Evolutionary conservation across 2,329 filamentous ascomycete genomes (phyloP).

Genomic region (Raffaelea arxii): DNA sequence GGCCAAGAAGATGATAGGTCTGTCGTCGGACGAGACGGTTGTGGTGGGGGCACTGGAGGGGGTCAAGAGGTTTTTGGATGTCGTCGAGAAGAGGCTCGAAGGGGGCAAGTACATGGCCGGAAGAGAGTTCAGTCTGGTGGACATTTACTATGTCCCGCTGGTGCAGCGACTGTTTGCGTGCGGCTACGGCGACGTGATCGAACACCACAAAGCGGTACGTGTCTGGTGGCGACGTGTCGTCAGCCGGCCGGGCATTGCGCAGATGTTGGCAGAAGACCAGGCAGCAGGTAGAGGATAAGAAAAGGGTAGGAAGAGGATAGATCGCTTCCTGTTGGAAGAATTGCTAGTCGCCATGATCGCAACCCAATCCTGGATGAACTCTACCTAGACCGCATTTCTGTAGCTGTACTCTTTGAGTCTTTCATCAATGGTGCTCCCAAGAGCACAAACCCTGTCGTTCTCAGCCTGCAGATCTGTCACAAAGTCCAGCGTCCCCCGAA

Average conservation of each 20-base stretch:
- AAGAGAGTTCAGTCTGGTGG: constrained; percentile 29
- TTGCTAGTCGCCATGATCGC: too few species aligned
- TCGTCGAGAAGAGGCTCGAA: constrained; percentile 28
- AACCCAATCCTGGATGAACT: too few species aligned
- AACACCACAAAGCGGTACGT: constrained; percentile 24
- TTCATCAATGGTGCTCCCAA: constrained; percentile 20
- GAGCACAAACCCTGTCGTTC: constrained; percentile 19
- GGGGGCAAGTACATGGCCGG: constrained; percentile 33
- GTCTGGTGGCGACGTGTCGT: constrained; percentile 31
- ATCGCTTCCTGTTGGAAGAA: too few species aligned
- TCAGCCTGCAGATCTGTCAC: constrained; percentile 21
- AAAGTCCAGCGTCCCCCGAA: constrained; percentile 22
- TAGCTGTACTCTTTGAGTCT: constrained; percentile 21
- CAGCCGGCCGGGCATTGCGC: constrained; percentile 26
- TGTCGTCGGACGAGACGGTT: constrained; percentile 29
- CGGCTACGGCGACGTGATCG: constrained; percentile 27
- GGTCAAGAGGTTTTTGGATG: constrained; percentile 31
- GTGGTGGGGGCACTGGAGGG: constrained; percentile 26
- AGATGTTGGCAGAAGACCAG: constrained; percentile 24
- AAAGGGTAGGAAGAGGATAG: too few species aligned
- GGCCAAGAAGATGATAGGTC: constrained; percentile 31
- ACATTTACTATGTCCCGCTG: constrained; percentile 38
- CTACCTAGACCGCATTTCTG: too few species aligned
- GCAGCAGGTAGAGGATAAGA: constrained; percentile 17
- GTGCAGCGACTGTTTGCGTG: constrained; percentile 30